Base-by-base conservation (phyloP, 495 filamentous ascomycete species). In the Talaromyces borbonicus region DNA sequence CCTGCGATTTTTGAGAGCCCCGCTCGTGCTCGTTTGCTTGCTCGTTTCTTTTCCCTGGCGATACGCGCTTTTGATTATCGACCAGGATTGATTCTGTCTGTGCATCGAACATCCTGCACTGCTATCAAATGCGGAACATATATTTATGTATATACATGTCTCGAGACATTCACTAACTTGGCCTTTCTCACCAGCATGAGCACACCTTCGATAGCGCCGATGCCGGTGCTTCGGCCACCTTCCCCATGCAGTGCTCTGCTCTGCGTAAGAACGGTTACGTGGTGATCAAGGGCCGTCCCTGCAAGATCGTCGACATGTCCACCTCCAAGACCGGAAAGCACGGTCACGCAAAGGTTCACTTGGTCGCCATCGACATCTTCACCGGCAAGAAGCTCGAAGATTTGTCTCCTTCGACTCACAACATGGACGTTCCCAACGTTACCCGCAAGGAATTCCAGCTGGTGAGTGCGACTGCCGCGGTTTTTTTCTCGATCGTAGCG, bases 251-350 rank as follows among this genome's bases (percentile, higher is more conserved):
- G 77, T 99, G 92, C 72, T 99, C 92, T 71, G 90, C 92, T 56
- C 80, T 99, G 75, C 81, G 92, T 60, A 97, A 99, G 89, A 92
- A 90, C 81, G 92, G 92, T 56, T 80, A 81, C 71, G 92, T 99
- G 72, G 84, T 90, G 60, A 97, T 99, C 73, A 97, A 99, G 80
- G 71, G 75, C 65, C 90, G 92, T 58, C 92, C 92, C 52, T 99
- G 92, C 89, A 97, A 96, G 83, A 99, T 99, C 58, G 86, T 96
- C 67, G 92, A 96, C 62, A 99, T 99, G 92, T 90, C 85, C 51
- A 99, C 92, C 72, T 99, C 92, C 63, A 99, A 99, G 88, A 99
- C 92, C 52, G 92, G 92, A 68, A 99, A 99, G 86, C 92, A 99
- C 84, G 92, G 92, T 68, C 92, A 99, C 83, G 92, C 92, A 69